Percentiles rank a stretch among this genome's conserved stretches.
These are phyloP conservation scores for Rosa chinensis DNA, from an alignment of 306 rosid genomes.

Conservation along the genomic window DNA sequence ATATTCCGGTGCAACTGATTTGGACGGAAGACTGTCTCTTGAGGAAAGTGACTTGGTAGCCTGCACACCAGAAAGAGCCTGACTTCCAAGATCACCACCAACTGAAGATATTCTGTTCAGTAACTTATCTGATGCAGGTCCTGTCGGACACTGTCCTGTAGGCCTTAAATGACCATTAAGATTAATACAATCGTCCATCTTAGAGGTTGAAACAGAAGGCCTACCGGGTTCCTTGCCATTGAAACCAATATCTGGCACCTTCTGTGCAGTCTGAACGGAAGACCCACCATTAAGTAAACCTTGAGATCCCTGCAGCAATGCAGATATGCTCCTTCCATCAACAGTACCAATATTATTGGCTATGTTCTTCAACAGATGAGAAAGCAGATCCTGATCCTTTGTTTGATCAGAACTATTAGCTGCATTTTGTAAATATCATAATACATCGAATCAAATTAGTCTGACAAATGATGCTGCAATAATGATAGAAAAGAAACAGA, in stretches of 20 bases:
- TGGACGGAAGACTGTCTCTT: constrained; percentile 32
- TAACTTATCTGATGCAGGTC: constrained; percentile 29
- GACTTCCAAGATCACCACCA: constrained; percentile 31
- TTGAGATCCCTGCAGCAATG: constrained; percentile 60
- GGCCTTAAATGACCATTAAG: constrained; percentile 27
- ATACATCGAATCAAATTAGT: constrained; percentile 35
- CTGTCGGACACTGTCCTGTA: constrained; percentile 29
- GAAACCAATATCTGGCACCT: constrained; percentile 41
- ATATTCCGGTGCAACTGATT: constrained; percentile 28
- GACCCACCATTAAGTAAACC: constrained; percentile 44
- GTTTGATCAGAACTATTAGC: constrained; percentile 56
- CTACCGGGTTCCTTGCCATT: constrained; percentile 29
- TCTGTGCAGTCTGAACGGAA: constrained; percentile 31
- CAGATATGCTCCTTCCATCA: constrained; percentile 52
- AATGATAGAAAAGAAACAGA: neutral
- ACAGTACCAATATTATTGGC: constrained; percentile 51
- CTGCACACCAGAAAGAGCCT: constrained; percentile 35
- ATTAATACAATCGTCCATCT: constrained; percentile 29
- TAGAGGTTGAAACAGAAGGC: constrained; percentile 45
- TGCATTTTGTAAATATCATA: constrained; percentile 47
- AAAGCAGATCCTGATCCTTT: constrained; percentile 59
- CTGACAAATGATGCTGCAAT: constrained; percentile 12
- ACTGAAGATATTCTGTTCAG: constrained; percentile 39
- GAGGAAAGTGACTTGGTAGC: constrained; percentile 27
- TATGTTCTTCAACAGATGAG: constrained; percentile 62